phyloP scores from a whole-genome alignment of 1,284 basidiomycete genomes.

The Ustilago trichophora region DNA sequence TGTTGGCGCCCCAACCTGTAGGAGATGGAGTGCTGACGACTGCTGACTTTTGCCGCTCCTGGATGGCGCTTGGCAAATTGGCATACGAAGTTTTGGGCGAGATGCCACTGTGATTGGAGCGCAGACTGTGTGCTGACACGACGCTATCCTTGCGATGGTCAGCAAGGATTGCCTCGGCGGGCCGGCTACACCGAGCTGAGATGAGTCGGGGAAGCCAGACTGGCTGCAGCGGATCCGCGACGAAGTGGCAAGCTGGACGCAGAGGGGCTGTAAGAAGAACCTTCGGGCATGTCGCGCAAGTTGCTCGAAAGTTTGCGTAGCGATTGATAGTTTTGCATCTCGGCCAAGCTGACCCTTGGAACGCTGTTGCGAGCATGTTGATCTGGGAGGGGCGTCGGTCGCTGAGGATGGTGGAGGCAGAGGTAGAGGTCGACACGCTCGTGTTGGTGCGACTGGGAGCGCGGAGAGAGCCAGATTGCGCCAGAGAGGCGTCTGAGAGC shows the following conservation, averaged over 20 bases:
- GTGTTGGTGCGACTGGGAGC: constrained; percentile 17
- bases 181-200: constrained; percentile 12
- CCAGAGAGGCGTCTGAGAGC: constrained; percentile 18
- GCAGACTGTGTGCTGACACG: constrained; percentile 37
- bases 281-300: constrained; percentile 21
- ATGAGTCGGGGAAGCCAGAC: constrained; percentile 9
- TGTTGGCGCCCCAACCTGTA: constrained; percentile 12
- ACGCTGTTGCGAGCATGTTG: constrained; percentile 33
- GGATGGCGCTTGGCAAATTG: constrained; percentile 29
- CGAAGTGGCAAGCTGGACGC: constrained; percentile 12
- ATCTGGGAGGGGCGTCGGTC: constrained; percentile 43
- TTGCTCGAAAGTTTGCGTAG: constrained; percentile 45
- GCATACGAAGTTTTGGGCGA: constrained; percentile 55
- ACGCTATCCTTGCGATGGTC: constrained; percentile 47
- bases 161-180: constrained; percentile 4
- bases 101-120: constrained; percentile 53
- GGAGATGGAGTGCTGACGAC: constrained; percentile 4
- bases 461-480: constrained; percentile 13
- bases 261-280: constrained; percentile 12
- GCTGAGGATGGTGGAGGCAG: constrained; percentile 35
- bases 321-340: constrained; percentile 46
- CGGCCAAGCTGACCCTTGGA: constrained; percentile 38
- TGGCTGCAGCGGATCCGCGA: constrained; percentile 15
- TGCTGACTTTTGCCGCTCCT: constrained; percentile 14
- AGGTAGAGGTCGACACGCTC: constrained; percentile 18